These are phyloP conservation scores for Colletotrichum nymphaeae DNA, from an alignment of 2,329 filamentous ascomycete species.

Conservation along the genomic window DNA sequence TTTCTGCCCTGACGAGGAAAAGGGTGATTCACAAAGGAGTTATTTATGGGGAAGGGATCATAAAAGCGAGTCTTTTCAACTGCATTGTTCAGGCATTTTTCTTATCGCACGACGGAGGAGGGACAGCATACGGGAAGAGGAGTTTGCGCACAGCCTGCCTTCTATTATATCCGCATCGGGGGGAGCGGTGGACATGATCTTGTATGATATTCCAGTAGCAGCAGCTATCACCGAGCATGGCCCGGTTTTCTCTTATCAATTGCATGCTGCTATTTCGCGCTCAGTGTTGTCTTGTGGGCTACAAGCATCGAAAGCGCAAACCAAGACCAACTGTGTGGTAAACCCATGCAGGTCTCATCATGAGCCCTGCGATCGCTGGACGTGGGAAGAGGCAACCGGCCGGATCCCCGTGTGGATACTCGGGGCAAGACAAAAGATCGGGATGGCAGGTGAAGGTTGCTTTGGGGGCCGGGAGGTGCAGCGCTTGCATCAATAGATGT, in stretches of 20 bases:
- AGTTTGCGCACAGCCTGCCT: conserved; percentile 4
- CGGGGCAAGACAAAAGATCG: neutral
- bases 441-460: neutral
- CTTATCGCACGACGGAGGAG: neutral
- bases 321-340: neutral
- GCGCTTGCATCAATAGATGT: neutral
- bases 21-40: neutral
- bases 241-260: neutral
- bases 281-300: neutral
- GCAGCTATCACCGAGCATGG: conserved; percentile 9
- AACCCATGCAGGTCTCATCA: too few species aligned
- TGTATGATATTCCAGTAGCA: conserved; percentile 18
- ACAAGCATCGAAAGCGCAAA: neutral
- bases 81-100: conserved; percentile 25
- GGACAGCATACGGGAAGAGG: conserved; percentile 15
- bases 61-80: conserved; percentile 25
- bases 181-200: conserved; percentile 1
- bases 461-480: neutral
- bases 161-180: neutral
- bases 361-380: neutral
- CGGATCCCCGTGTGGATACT: neutral
- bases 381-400: neutral
- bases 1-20: neutral
- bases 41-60: conserved; percentile 3
- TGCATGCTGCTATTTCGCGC: neutral